These are phyloP conservation scores for Coemansia javaensis DNA, from an alignment of 192 early-diverging fungal genomes.

Conservation along the genomic window DNA sequence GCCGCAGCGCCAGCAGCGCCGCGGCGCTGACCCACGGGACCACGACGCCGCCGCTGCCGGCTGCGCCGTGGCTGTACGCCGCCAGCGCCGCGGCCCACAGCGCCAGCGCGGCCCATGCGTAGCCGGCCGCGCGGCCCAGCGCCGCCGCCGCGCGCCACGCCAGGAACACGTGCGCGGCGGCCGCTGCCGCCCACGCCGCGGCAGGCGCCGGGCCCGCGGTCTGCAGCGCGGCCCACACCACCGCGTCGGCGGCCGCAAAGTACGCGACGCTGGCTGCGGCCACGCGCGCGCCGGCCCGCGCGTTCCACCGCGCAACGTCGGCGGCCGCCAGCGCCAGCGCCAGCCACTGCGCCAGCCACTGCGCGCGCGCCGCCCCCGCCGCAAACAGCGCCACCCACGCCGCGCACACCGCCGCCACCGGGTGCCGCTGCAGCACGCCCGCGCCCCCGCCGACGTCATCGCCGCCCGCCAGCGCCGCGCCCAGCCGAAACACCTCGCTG, in stretches of 20 bases:
- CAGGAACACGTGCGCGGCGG: too few relatives aligned
- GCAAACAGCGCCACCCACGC: background rate
- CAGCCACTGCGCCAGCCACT: conserved; percentile 38
- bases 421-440: too few relatives aligned
- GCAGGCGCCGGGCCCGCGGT: background rate
- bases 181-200: too few relatives aligned
- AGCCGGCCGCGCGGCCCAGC: too few relatives aligned
- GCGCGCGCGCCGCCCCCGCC: background rate
- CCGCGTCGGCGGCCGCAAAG: conserved; percentile 19
- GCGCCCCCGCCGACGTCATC: too few relatives aligned
- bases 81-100: background rate
- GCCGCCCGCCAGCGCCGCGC: conserved; percentile 1
- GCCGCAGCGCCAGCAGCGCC: conserved; percentile 5
- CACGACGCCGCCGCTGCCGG: too few relatives aligned
- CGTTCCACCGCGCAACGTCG: conserved; percentile 3
- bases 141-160: too few relatives aligned
- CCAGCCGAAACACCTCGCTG: conserved; percentile 39
- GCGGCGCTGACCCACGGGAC: too few relatives aligned
- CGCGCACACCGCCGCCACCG: too few relatives aligned
- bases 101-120: conserved; percentile 6
- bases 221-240: conserved; percentile 5
- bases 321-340: conserved; percentile 18
- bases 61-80: too few relatives aligned
- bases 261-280: conserved; percentile 4
- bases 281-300: conserved; percentile 5